Evolutionary conservation across 2,329 filamentous ascomycete genomes (phyloP), one percentile per base, ranked within the genome.

Genomic region (Fusarium dimerum): DNA sequence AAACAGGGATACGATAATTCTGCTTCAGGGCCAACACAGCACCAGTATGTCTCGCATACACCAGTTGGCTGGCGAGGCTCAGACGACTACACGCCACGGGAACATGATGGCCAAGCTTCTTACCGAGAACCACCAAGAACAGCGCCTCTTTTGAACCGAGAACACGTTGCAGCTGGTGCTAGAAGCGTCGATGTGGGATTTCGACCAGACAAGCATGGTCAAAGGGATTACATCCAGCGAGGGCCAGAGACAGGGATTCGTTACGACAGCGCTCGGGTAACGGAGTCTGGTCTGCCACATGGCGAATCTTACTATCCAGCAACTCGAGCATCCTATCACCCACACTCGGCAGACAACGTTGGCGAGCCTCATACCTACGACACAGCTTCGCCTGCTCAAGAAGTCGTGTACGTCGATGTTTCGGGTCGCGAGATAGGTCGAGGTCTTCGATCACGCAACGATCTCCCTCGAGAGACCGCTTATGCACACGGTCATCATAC

Each of bases 331-430:
- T 36, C 32, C 13, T 11, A 12, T 36, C 20, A 26, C 20, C 32
- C 32, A 36, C 32, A 10, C 13, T 38, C 11, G 3, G 43, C 42
- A 17, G 52, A 47, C 13, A 32, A 45, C 18, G 38, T 47, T 32
- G 40, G 51, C 20, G 39, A 45, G 11, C 41, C 43, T 8, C 12
- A 42, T 39, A 20, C 46, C 26, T 38, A 46, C 6, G 52, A 53
- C 43, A 45, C 32, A 10, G 13, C 52, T n/a, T 50, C 48, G 13
- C 51, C 50, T 6, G 38, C 43, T 39, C 38, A 66, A 44, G 63
- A 66, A 40, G 55, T 66, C 30, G 51, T 66, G 34, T 66, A 66
- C 16, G 60, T 66, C 20, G 63, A 66, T 26, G 49, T 59, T 40
- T 56, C 56, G 20, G 63, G 63, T 10, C 61, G 56, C 16, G 63